Evolutionary conservation across 2,329 filamentous ascomycete species (phyloP).

Genomic region (Fusarium sp.): DNA sequence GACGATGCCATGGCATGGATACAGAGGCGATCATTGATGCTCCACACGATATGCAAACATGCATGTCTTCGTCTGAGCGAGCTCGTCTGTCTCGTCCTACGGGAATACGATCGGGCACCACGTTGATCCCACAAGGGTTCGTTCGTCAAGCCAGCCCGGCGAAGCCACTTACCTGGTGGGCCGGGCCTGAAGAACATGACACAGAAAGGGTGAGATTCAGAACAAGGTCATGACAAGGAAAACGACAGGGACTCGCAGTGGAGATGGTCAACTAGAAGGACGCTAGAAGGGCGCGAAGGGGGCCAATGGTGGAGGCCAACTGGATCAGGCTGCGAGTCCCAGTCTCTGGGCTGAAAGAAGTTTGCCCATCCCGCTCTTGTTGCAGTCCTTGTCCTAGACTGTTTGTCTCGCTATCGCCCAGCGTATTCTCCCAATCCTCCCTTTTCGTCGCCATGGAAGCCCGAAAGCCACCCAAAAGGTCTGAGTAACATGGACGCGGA

Average conservation of each 20-base stretch:
- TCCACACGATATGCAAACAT: conserved; percentile 16
- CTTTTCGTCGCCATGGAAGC: conserved; percentile 2
- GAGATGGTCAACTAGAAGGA: conserved; percentile 39
- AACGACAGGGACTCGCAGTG: conserved; percentile 9
- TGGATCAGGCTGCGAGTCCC: conserved; percentile 5
- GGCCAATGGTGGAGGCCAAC: conserved; percentile 22
- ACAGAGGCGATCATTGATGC: neutral
- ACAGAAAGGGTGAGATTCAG: conserved; percentile 9
- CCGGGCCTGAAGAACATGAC: conserved; percentile 1
- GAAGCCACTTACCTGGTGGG: conserved; percentile 12
- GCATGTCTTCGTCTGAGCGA: neutral
- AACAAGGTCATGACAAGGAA: conserved; percentile 11
- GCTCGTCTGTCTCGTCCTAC: neutral
- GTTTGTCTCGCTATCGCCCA: neutral
- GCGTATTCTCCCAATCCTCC: neutral
- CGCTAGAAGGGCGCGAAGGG: conserved; percentile 43
- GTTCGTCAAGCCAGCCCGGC: conserved; percentile 2
- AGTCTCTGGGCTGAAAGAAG: neutral
- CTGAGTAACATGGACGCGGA: neutral
- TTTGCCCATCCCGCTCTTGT: neutral
- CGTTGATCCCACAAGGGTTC: conserved; percentile 6
- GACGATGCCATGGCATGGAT: conserved; percentile 3
- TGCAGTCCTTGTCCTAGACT: neutral
- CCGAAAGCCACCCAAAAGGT: neutral
- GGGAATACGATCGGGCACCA: conserved; percentile 19